Evolutionary conservation across 2,329 filamentous ascomycete species (phyloP), one percentile per base, ranked within the genome.

Genomic region (Xylariales sp.): DNA sequence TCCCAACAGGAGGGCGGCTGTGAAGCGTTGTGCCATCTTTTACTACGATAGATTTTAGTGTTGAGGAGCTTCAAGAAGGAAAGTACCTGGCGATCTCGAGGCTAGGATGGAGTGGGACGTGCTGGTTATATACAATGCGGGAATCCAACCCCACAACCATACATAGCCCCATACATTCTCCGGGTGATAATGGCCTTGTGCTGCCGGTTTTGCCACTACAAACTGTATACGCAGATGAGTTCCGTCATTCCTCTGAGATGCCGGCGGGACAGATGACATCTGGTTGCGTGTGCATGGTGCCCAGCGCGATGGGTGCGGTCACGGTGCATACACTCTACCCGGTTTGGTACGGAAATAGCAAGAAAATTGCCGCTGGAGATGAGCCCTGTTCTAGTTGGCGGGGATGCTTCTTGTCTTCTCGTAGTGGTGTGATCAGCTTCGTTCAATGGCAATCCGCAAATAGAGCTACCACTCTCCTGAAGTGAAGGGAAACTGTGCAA

Each of bases 1-100:
- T 52, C 64, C 60, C 46, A 64, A 44, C 19, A 58, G 34, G 38
- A 56, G 43, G 47, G 52, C 54, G 32, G 52, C 39, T 29, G 51
- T 50, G 34, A 58, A 45, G 29, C 37, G 43, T 39, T 49, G 52
- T 46, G 54, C 45, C 56, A 58, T 60, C 18, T 19, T 27, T 16
- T 18, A 2, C 9, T 38, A 18, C 4, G 4, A 25, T 16, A 10
- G 16, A 2, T 10, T 4, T n/a, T 31, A 18, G 21, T 21, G 19
- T 19, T 27, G 7, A 6, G 22, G 3, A 4, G 25, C 7, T 10
- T 19, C n/a, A n/a, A 6, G 11, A 20, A 12, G 24, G 14, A 5
- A 19, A 5, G 4, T 5, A 11, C 12, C n/a, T 11, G 6, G 6
- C 11, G 4, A 5, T 18, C 3, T 12, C n/a, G 15, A 2, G 12